A percentile compares a stretch with the other conserved stretches of the same genome.
phyloP scores from a whole-genome alignment of 495 filamentous ascomycete species.

The Daldinia vernicosa region DNA sequence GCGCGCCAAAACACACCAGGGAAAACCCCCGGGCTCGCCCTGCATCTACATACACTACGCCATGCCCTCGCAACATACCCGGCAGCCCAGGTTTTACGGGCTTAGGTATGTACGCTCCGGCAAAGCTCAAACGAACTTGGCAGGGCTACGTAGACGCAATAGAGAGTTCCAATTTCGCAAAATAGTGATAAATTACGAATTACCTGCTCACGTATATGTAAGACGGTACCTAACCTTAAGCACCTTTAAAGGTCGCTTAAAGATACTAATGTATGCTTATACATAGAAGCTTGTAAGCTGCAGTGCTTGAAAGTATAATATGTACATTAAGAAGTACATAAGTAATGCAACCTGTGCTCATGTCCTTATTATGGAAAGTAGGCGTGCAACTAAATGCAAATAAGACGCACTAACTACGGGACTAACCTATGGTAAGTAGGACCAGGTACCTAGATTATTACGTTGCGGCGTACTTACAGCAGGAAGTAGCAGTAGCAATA shows the following conservation, averaged over 20 bases:
- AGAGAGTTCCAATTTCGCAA: slow-evolving; percentile 29
- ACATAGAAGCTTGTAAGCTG: not conserved
- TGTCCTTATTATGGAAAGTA: not conserved
- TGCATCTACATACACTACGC: slow-evolving; percentile 18
- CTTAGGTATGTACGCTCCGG: slow-evolving; percentile 27
- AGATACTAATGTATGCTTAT: slow-evolving; percentile 2
- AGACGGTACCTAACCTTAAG: slow-evolving; percentile 2
- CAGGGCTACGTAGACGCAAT: slow-evolving; percentile 33
- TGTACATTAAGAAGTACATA: slow-evolving; percentile 14
- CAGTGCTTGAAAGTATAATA: slow-evolving; percentile 1
- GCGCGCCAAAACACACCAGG: slow-evolving; percentile 23
- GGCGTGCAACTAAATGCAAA: slow-evolving; percentile 16
- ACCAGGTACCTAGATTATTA: not conserved
- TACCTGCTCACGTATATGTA: slow-evolving; percentile 24
- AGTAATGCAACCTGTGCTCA: slow-evolving; percentile 9
- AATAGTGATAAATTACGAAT: slow-evolving; percentile 12
- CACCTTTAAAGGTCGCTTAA: slow-evolving; percentile 13
- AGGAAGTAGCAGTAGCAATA: not conserved
- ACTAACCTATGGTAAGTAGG: not conserved
- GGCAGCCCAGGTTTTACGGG: not conserved
- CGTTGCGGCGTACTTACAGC: slow-evolving; percentile 8
- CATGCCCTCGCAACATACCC: slow-evolving; percentile 7
- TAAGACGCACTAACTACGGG: slow-evolving; percentile 7
- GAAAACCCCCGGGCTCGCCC: slow-evolving; percentile 19
- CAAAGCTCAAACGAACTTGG: slow-evolving; percentile 35